Conservation (phyloP, 345 rosid species). For the Ceriops decandra region DNA sequence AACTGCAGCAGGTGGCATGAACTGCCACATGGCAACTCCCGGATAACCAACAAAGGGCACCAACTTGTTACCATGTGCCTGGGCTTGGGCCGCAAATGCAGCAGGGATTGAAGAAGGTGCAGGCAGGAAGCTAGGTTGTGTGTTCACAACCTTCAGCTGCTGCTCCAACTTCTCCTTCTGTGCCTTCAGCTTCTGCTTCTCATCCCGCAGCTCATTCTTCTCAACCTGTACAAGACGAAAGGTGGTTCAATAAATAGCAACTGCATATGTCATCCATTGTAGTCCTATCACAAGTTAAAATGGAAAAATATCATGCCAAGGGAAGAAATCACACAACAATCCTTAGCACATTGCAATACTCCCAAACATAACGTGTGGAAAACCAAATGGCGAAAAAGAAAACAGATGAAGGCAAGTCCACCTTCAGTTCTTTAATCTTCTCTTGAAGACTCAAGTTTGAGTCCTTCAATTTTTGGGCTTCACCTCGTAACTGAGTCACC, state of each 20-base stretch:
- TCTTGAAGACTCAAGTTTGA: slow-evolving; percentile 72
- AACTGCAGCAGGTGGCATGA: slow-evolving; percentile 63
- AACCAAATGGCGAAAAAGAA: background rate
- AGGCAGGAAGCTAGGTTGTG: slow-evolving; percentile 67
- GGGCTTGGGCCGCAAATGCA: slow-evolving; percentile 55
- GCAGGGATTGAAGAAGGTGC: slow-evolving; percentile 47
- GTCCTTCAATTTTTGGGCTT: slow-evolving; percentile 72
- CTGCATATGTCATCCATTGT: background rate
- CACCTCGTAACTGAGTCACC: slow-evolving; percentile 71
- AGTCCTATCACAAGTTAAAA: background rate
- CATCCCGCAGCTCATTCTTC: slow-evolving; percentile 89
- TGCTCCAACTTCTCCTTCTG: slow-evolving; percentile 76
- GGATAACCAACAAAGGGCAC: slow-evolving; percentile 63
- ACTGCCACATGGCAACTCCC: slow-evolving; percentile 94
- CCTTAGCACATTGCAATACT: background rate
- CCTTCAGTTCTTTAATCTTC: slow-evolving; percentile 82
- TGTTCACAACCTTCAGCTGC: slow-evolving; percentile 53
- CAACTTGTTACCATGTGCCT: slow-evolving; percentile 66
- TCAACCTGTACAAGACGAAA: slow-evolving; percentile 44
- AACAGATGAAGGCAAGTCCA: slow-evolving; percentile 18
- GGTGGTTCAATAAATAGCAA: background rate
- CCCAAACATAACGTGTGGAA: background rate
- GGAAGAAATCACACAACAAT: background rate
- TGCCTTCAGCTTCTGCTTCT: slow-evolving; percentile 66
- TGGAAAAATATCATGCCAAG: background rate